These are phyloP conservation scores for Chlorella sp. DNA, from an alignment of 139 green algal species.

Conservation along the genomic window DNA sequence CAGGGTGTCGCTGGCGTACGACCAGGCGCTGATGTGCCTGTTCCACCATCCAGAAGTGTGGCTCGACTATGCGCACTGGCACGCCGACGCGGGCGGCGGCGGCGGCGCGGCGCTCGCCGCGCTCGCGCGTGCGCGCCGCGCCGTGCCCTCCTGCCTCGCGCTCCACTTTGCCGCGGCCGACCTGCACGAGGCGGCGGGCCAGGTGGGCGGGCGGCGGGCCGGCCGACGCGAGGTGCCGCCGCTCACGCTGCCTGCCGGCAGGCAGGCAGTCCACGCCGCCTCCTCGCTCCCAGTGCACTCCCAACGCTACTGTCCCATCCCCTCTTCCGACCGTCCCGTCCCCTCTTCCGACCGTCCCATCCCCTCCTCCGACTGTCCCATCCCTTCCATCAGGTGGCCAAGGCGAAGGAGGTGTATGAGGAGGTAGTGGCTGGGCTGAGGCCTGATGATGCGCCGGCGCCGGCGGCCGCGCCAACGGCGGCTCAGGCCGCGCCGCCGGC, in stretches of 20 bases:
- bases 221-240: too few species aligned
- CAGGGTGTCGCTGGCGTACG: slow-evolving; percentile 78
- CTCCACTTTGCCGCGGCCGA: slow-evolving; percentile 85
- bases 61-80: slow-evolving; percentile 53
- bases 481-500: not conserved
- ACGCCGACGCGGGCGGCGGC: slow-evolving; percentile 15
- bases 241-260: too few species aligned
- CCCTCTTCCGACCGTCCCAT: too few species aligned
- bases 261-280: too few species aligned
- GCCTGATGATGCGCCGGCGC: slow-evolving; percentile 6
- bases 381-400: too few species aligned
- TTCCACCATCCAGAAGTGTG: slow-evolving; percentile 69
- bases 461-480: not conserved
- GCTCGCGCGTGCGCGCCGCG: slow-evolving; percentile 50
- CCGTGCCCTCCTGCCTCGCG: slow-evolving; percentile 66
- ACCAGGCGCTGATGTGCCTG: slow-evolving; percentile 81
- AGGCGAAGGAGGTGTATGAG: slow-evolving; percentile 66
- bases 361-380: too few species aligned
- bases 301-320: too few species aligned
- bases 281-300: too few species aligned
- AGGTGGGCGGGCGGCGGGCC: too few species aligned
- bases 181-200: slow-evolving; percentile 61
- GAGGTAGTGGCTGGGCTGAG: slow-evolving; percentile 33
- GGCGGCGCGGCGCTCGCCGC: slow-evolving; percentile 33
- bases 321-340: too few species aligned